A percentile compares a stretch with the other conserved stretches of the same genome.
Evolutionary conservation across 768 basidiomycete species (phyloP).

Genomic region (Russula dissimulans): DNA sequence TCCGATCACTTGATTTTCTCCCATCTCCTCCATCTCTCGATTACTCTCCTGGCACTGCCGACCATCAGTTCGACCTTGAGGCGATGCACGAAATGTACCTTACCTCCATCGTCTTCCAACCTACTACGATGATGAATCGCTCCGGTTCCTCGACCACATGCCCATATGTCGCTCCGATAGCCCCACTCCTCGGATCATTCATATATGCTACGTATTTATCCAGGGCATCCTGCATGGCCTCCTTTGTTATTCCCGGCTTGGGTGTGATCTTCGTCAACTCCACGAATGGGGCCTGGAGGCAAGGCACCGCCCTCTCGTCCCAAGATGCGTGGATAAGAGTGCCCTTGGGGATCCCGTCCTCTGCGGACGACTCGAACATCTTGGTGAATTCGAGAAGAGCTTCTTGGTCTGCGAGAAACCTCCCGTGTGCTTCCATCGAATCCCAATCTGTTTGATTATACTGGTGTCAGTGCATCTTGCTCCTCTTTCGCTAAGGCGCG

Average conservation of each 20-base stretch:
- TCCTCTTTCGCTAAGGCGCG: neutral
- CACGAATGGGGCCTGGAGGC: constrained; percentile 1
- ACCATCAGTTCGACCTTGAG: neutral
- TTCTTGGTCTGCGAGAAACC: neutral
- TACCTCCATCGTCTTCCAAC: constrained; percentile 5
- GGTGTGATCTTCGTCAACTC: neutral
- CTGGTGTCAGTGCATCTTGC: neutral
- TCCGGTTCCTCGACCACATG: constrained; percentile 1
- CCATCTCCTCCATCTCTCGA: neutral
- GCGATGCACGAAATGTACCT: neutral
- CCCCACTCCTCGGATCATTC: neutral
- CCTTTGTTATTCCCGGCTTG: neutral
- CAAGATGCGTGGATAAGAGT: neutral
- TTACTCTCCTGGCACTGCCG: neutral
- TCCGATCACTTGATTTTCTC: neutral
- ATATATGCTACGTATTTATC: constrained; percentile 1
- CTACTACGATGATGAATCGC: neutral
- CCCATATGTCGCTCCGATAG: constrained; percentile 1
- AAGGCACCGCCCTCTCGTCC: neutral
- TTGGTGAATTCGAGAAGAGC: neutral
- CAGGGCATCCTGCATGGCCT: neutral
- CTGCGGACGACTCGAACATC: constrained; percentile 1
- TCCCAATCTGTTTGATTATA: constrained; percentile 1
- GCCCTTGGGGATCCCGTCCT: constrained; percentile 1
- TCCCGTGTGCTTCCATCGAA: neutral